These are phyloP conservation scores for Populus euphratica DNA, from an alignment of 345 rosid genomes.

Conservation along the genomic window DNA sequence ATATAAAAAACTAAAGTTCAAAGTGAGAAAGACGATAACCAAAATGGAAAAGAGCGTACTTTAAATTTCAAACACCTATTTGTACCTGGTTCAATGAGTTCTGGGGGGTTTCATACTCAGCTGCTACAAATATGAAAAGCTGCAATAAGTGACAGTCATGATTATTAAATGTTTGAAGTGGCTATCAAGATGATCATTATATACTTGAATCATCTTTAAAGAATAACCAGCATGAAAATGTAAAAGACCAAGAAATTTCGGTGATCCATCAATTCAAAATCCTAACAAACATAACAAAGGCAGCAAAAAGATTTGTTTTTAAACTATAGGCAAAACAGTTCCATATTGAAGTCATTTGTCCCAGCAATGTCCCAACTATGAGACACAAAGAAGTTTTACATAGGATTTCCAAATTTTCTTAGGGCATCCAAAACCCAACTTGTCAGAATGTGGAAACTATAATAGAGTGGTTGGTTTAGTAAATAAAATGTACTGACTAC, in stretches of 20 bases:
- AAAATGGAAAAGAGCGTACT: neutral
- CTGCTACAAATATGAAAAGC: constrained; percentile 83
- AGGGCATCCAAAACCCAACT: neutral
- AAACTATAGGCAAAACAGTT: neutral
- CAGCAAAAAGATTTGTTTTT: neutral
- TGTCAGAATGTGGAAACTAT: neutral
- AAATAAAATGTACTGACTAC: neutral
- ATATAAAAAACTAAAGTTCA: neutral
- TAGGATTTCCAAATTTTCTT: neutral
- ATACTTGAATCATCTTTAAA: neutral
- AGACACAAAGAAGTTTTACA: neutral
- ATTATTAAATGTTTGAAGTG: neutral
- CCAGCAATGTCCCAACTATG: neutral
- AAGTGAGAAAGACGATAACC: neutral
- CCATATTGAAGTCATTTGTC: neutral
- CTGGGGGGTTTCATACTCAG: constrained; percentile 76
- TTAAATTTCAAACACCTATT: neutral
- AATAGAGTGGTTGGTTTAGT: neutral
- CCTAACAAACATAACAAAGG: neutral
- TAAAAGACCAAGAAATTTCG: neutral
- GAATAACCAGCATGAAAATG: neutral
- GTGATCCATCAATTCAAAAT: neutral
- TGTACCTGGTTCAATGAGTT: constrained; percentile 87
- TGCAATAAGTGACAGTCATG: constrained; percentile 22
- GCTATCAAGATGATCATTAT: neutral